These are phyloP conservation scores for Meira nashicola DNA, from an alignment of 1,284 basidiomycete species.

Conservation along the genomic window DNA sequence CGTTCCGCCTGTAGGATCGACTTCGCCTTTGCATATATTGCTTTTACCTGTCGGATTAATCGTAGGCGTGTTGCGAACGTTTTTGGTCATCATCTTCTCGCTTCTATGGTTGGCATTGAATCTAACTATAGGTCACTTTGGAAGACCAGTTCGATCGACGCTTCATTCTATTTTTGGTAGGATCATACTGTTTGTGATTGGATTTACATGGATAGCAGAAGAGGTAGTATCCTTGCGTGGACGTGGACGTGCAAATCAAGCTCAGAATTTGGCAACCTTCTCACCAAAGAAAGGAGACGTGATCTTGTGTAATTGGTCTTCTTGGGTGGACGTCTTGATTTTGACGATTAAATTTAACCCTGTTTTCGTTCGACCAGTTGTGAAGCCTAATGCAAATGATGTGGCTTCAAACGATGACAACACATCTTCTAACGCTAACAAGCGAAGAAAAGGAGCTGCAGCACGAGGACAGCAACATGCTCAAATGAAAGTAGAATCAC, in stretches of 20 bases:
- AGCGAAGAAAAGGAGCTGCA: not conserved
- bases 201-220: conserved; percentile 2
- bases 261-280: not conserved
- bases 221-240: conserved; percentile 1
- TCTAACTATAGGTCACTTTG: no score
- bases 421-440: not conserved
- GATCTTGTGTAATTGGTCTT: conserved; percentile 11
- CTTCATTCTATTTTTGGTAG: not conserved
- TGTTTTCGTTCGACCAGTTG: conserved; percentile 7
- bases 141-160: no score
- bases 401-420: not conserved
- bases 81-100: no score
- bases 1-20: no score
- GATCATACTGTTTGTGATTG: not conserved
- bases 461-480: no score
- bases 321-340: conserved; percentile 9
- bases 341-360: conserved; percentile 6
- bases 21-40: no score
- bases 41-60: no score
- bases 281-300: conserved; percentile 12
- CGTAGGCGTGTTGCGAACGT: no score
- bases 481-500: no score
- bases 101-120: no score
- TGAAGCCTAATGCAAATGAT: not conserved
- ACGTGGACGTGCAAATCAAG: conserved; percentile 6